Evolutionary conservation across 2,329 filamentous ascomycete genomes (phyloP).

Genomic region (Domatiomyces catenatus): DNA sequence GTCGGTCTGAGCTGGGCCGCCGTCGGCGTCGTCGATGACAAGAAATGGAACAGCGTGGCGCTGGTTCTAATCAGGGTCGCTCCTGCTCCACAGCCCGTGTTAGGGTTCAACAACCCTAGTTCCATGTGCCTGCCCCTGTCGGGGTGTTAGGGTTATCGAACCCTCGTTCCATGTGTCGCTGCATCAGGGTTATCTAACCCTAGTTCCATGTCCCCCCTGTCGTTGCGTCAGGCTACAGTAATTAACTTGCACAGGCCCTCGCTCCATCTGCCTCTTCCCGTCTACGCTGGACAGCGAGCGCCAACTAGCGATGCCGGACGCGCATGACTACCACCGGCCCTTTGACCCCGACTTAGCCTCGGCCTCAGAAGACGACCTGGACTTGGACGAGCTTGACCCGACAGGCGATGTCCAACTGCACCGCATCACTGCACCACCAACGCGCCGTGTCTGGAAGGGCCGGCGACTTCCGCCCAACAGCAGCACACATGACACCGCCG

Average conservation of each 20-base stretch:
- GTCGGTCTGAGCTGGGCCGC: neutral
- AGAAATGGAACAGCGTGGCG: neutral
- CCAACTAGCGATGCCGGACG: slow-evolving; percentile 21
- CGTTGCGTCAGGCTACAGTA: neutral
- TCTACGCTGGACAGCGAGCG: neutral
- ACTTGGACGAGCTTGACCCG: slow-evolving; percentile 33
- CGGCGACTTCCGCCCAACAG: neutral
- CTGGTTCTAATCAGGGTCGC: neutral
- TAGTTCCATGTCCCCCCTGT: neutral
- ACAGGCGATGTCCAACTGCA: slow-evolving; percentile 18
- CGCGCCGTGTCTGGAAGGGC: slow-evolving; percentile 11
- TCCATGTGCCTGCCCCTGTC: neutral
- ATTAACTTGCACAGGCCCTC: neutral
- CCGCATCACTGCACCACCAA: slow-evolving; percentile 37
- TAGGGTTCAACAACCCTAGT: neutral
- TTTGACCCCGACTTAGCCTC: slow-evolving; percentile 24
- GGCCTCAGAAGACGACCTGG: slow-evolving; percentile 30
- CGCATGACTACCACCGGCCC: slow-evolving; percentile 24
- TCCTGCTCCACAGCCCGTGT: neutral
- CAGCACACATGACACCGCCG: slow-evolving; percentile 43
- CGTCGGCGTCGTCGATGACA: neutral
- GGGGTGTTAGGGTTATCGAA: neutral
- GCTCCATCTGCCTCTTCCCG: neutral
- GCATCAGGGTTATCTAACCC: neutral
- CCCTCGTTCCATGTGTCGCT: neutral